Percentiles rank a stretch among this genome's conserved stretches.
Conservation (phyloP, 1,284 basidiomycete species). For the Mycena citricolor region DNA sequence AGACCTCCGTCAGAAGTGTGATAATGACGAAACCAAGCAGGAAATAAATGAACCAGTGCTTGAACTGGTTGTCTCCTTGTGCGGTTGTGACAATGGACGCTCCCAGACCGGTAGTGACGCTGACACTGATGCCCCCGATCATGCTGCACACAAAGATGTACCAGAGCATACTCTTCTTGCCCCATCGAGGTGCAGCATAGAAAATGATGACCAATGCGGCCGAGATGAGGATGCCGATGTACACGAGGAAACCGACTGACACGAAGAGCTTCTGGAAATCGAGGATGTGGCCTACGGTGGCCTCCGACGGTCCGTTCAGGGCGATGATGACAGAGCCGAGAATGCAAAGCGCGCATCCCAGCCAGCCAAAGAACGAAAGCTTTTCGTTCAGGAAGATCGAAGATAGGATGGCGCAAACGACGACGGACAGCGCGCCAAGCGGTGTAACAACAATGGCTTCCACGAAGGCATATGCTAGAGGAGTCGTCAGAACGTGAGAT, state of each 20-base stretch:
- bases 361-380: constrained; percentile 90
- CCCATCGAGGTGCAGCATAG: constrained; percentile 79
- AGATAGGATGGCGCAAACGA: constrained; percentile 91
- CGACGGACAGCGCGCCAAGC: constrained; percentile 93
- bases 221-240: constrained; percentile 63
- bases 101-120: constrained; percentile 93
- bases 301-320: constrained; percentile 80
- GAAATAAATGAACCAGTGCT: constrained; percentile 86
- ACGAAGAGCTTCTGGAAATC: constrained; percentile 85
- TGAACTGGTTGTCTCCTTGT: constrained; percentile 86
- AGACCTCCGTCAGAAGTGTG: constrained; percentile 88
- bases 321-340: constrained; percentile 88
- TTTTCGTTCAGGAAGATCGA: constrained; percentile 93
- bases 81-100: constrained; percentile 87
- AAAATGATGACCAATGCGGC: constrained; percentile 70
- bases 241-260: constrained; percentile 85
- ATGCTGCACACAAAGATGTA: constrained; percentile 94
- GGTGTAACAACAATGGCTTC: constrained; percentile 93
- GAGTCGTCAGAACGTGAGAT: constrained; percentile 10
- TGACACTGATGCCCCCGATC: constrained; percentile 96
- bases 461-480: constrained; percentile 84
- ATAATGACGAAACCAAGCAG: constrained; percentile 81
- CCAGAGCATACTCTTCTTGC: constrained; percentile 93
- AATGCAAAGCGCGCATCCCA: constrained; percentile 88
- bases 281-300: constrained; percentile 77